Percentiles rank a stretch among this genome's conserved stretches.
Conservation (phyloP, 305 asterid genomes). For the Salvia sclarea region DNA sequence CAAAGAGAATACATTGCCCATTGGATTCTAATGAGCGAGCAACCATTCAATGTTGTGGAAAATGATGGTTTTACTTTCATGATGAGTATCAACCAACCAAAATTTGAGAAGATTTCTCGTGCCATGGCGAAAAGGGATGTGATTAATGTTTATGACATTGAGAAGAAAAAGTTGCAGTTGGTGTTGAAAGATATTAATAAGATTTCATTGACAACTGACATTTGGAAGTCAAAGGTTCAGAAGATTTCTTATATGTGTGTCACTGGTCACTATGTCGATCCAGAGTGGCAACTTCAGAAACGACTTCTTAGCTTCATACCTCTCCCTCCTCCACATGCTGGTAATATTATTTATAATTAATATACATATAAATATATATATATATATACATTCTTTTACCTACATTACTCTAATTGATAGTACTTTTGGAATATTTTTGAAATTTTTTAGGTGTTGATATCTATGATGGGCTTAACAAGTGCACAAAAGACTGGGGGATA, state of each 20-base stretch:
- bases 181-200: background rate
- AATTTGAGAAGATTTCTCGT: background rate
- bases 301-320: background rate
- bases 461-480: no score
- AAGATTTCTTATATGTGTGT: background rate
- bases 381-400: no score
- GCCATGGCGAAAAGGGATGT: background rate
- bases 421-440: no score
- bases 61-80: background rate
- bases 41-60: background rate
- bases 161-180: background rate
- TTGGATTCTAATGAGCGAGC: background rate
- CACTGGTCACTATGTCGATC: no score
- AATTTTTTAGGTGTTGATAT: no score
- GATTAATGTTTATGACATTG: background rate
- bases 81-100: background rate
- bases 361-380: no score
- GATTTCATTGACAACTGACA: background rate
- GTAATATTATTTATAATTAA: no score
- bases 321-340: no score
- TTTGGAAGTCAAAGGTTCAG: background rate
- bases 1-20: no score
- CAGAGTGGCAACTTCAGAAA: background rate
- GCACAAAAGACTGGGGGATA: no score
- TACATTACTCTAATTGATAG: no score